Conservation (phyloP, 441 rosid species). For the Pelargonium myrrhifolium region DNA sequence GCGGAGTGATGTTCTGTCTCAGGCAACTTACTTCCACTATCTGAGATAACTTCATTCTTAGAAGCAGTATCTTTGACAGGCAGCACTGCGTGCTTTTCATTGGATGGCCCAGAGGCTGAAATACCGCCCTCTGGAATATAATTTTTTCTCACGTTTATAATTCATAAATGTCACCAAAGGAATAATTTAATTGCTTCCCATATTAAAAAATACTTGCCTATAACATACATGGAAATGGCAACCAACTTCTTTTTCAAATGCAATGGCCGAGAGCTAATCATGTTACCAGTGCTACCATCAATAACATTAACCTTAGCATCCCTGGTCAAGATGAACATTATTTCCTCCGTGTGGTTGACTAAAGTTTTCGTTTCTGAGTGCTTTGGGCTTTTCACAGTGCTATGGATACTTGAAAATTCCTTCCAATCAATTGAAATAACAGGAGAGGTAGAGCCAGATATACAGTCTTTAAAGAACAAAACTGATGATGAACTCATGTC, state of each 20-base stretch:
- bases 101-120: constrained; percentile 20
- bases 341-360: constrained; percentile 30
- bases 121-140: constrained; percentile 29
- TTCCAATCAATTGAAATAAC: constrained; percentile 42
- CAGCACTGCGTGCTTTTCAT: constrained; percentile 25
- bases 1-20: constrained; percentile 23
- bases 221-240: constrained; percentile 51
- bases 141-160: constrained; percentile 15
- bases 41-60: constrained; percentile 21
- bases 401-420: constrained; percentile 23
- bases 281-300: constrained; percentile 31
- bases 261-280: constrained; percentile 37
- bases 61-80: constrained; percentile 22
- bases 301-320: constrained; percentile 40
- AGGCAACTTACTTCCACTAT: constrained; percentile 19
- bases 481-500: constrained; percentile 44
- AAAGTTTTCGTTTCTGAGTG: constrained; percentile 27
- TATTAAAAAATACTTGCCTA: constrained; percentile 42
- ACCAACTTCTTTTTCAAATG: constrained; percentile 38
- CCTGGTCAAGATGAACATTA: constrained; percentile 41
- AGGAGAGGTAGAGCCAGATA: constrained; percentile 36
- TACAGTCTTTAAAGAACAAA: constrained; percentile 37
- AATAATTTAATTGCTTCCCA: constrained; percentile 4
- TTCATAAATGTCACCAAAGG: constrained; percentile 10
- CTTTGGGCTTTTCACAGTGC: constrained; percentile 30